Evolutionary conservation across 2,329 filamentous ascomycete species (phyloP).

Genomic region (Ustilaginoidea virens): DNA sequence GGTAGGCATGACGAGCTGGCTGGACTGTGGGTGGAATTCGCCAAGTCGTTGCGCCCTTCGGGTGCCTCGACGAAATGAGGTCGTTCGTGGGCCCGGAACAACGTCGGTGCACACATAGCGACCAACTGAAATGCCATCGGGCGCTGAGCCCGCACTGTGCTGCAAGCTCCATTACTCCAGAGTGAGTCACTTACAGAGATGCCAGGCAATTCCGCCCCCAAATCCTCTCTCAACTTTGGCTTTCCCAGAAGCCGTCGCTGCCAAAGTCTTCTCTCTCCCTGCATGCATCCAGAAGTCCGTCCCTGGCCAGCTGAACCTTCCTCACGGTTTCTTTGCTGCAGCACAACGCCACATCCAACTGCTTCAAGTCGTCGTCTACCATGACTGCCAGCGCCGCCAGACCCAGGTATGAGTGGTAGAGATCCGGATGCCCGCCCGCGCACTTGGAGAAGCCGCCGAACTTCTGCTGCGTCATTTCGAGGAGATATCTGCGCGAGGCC

Average conservation of each 20-base stretch:
- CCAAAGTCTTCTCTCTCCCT: constrained; percentile 5
- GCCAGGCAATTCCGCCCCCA: too few relatives aligned
- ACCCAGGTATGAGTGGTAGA: constrained; percentile 83
- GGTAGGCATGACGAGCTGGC: constrained; percentile 1
- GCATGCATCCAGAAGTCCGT: constrained; percentile 14
- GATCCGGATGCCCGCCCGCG: constrained; percentile 52
- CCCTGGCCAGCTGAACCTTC: constrained; percentile 32
- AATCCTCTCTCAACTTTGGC: too few relatives aligned
- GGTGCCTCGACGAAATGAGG: constrained; percentile 2
- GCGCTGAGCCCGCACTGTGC: too few relatives aligned
- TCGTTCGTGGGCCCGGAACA: constrained; percentile 2
- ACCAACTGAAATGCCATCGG: too few relatives aligned
- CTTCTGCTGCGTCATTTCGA: constrained; percentile 73
- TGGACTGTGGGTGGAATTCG: background rate
- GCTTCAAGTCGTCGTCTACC: constrained; percentile 52
- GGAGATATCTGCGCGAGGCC: constrained; percentile 60
- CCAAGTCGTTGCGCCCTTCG: too few relatives aligned
- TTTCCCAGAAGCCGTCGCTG: constrained; percentile 15
- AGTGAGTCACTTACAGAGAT: too few relatives aligned
- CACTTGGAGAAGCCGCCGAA: constrained; percentile 73
- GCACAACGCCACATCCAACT: constrained; percentile 62
- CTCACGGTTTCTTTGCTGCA: constrained; percentile 46
- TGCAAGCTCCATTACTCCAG: too few relatives aligned
- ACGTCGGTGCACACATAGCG: background rate
- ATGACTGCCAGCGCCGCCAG: constrained; percentile 64